A percentile compares a stretch with the other conserved stretches of the same genome.
Conservation (phyloP, 1,139 yeast species). For the Pichia sp. region DNA sequence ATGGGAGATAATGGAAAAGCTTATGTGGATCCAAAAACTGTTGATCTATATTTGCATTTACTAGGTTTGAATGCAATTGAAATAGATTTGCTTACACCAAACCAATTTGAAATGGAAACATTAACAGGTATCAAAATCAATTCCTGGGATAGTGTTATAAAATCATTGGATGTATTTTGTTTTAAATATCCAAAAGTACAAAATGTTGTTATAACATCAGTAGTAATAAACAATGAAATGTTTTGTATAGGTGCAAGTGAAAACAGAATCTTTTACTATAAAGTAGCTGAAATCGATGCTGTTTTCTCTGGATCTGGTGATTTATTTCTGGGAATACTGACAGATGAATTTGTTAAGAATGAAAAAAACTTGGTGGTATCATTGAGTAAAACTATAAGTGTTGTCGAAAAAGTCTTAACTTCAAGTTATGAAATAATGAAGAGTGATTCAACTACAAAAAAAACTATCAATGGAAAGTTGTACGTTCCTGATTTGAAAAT, state of each 20-base stretch:
- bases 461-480: conserved; percentile 16
- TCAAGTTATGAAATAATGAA: conserved; percentile 19
- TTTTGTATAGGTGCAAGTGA: conserved; percentile 33
- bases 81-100: conserved; percentile 62
- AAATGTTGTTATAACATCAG: conserved; percentile 46
- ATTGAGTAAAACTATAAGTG: conserved; percentile 22
- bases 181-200: conserved; percentile 34
- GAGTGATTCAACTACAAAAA: neutral
- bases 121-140: conserved; percentile 42
- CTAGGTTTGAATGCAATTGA: conserved; percentile 29
- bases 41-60: conserved; percentile 45
- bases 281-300: conserved; percentile 52
- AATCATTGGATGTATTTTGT: conserved; percentile 41
- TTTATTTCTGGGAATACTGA: conserved; percentile 53
- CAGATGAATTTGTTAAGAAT: conserved; percentile 41
- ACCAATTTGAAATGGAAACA: conserved; percentile 65
- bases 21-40: conserved; percentile 54
- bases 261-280: conserved; percentile 30
- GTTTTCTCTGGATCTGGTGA: conserved; percentile 76
- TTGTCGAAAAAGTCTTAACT: conserved; percentile 26
- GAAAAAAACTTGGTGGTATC: conserved; percentile 18
- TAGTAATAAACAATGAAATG: conserved; percentile 25
- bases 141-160: conserved; percentile 33
- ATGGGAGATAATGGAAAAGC: conserved; percentile 70
- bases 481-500: conserved; percentile 29